Percentiles rank a stretch among this genome's conserved stretches.
phyloP scores from a whole-genome alignment of 2,329 filamentous ascomycete species.

The Arthrocladium fulminans region DNA sequence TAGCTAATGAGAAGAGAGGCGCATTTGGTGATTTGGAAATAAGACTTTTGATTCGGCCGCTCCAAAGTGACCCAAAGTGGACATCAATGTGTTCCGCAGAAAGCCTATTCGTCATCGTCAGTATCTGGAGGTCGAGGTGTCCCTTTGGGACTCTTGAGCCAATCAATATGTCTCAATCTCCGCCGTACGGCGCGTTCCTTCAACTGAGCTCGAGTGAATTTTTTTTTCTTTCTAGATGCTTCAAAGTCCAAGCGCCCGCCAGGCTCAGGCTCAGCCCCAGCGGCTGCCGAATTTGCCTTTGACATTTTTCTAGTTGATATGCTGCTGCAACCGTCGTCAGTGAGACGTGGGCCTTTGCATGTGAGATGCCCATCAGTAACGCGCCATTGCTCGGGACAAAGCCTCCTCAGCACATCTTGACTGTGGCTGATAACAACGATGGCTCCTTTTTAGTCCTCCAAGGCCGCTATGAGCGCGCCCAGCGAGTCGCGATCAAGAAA shows the following conservation, averaged over 20 bases:
- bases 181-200: constrained; percentile 88
- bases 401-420: constrained; percentile 93
- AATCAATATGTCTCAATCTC: constrained; percentile 73
- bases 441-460: constrained; percentile 95
- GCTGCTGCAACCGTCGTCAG: constrained; percentile 69
- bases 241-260: constrained; percentile 75
- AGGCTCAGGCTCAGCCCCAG: constrained; percentile 78
- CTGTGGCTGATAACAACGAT: constrained; percentile 99
- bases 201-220: constrained; percentile 91
- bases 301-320: constrained; percentile 49
- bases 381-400: constrained; percentile 95
- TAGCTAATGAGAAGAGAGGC: too few species aligned
- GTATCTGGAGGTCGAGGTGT: constrained; percentile 69
- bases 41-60: too few species aligned
- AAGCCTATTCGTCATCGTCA: constrained; percentile 59
- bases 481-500: constrained; percentile 98
- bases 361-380: constrained; percentile 81
- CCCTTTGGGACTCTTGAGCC: constrained; percentile 78
- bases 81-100: too few species aligned
- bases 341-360: constrained; percentile 66
- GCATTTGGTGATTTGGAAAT: too few species aligned
- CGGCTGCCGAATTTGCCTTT: constrained; percentile 52
- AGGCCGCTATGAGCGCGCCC: constrained; percentile 91
- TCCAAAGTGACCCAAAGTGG: too few species aligned
- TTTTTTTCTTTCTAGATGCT: constrained; percentile 68